Conservation (phyloP, 345 rosid species). For the Draba incana region DNA sequence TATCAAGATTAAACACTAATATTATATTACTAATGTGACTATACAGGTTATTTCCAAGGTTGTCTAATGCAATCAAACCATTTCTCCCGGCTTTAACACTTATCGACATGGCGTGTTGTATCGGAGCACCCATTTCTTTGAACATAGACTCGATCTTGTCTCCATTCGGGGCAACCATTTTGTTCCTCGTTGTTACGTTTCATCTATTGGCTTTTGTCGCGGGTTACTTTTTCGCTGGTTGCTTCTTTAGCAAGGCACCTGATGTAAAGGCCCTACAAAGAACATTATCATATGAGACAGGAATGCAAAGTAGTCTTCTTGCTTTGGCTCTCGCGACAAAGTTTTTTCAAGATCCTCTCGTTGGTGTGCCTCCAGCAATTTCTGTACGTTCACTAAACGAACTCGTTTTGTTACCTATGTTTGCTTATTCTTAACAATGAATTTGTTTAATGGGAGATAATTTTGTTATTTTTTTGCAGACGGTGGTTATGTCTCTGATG, state of each 20-base stretch:
- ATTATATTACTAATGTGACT: slow-evolving; percentile 1
- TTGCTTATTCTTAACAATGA: neutral
- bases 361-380: slow-evolving; percentile 92
- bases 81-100: slow-evolving; percentile 80
- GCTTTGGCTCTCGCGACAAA: slow-evolving; percentile 88
- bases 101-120: slow-evolving; percentile 78
- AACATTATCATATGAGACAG: slow-evolving; percentile 89
- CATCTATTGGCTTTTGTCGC: slow-evolving; percentile 77
- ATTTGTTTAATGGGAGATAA: neutral
- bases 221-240: slow-evolving; percentile 69
- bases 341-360: slow-evolving; percentile 93
- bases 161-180: slow-evolving; percentile 68
- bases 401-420: neutral
- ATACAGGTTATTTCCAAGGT: slow-evolving; percentile 69
- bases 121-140: slow-evolving; percentile 89
- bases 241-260: slow-evolving; percentile 54
- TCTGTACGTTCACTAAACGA: slow-evolving; percentile 55
- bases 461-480: slow-evolving; percentile 50
- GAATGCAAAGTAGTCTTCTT: slow-evolving; percentile 98
- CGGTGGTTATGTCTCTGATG: slow-evolving; percentile 89
- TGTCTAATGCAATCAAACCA: slow-evolving; percentile 67
- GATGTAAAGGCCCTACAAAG: slow-evolving; percentile 80
- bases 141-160: slow-evolving; percentile 78
- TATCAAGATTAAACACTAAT: neutral
- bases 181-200: slow-evolving; percentile 61